Evolutionary conservation across 371 early-diverging fungal species (phyloP).

Genomic region (Syncephalastrum monosporum): DNA sequence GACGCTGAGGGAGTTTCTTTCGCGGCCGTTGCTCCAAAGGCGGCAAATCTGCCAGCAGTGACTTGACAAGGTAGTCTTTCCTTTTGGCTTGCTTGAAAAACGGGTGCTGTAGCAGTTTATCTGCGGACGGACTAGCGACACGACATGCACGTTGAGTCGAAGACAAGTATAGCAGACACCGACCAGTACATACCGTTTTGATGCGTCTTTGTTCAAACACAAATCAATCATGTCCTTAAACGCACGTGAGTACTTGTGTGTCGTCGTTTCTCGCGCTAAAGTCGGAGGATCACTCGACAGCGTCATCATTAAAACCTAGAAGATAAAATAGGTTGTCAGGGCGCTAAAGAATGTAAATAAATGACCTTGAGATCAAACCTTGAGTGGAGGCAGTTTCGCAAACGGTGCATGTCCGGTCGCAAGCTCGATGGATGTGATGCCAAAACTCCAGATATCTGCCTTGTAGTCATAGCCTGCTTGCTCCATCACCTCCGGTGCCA

Average conservation of each 20-base stretch:
- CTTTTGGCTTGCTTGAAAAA: constrained; percentile 83
- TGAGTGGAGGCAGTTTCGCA: constrained; percentile 80
- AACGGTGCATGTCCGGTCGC: constrained; percentile 87
- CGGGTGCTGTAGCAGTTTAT: constrained; percentile 73
- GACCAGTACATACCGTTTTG: constrained; percentile 56
- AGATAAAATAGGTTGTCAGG: constrained; percentile 51
- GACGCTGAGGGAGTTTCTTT: constrained; percentile 34
- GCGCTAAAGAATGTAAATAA: no score
- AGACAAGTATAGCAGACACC: neutral
- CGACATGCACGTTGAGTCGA: neutral
- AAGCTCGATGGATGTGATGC: constrained; percentile 81
- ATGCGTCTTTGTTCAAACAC: constrained; percentile 83
- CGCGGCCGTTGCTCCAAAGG: constrained; percentile 65
- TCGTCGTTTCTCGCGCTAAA: constrained; percentile 70
- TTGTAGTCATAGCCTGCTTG: constrained; percentile 75
- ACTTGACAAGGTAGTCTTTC: constrained; percentile 62
- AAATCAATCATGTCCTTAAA: constrained; percentile 87
- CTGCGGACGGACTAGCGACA: constrained; percentile 66
- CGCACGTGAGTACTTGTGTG: constrained; percentile 70
- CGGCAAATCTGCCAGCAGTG: constrained; percentile 62
- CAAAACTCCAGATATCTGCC: constrained; percentile 89
- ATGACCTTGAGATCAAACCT: constrained; percentile 33
- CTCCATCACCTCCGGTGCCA: constrained; percentile 76
- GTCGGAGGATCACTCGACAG: constrained; percentile 89
- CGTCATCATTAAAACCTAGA: constrained; percentile 77